Conservation (phyloP, 1,284 basidiomycete genomes). For the Ganoderma lucidum region DNA sequence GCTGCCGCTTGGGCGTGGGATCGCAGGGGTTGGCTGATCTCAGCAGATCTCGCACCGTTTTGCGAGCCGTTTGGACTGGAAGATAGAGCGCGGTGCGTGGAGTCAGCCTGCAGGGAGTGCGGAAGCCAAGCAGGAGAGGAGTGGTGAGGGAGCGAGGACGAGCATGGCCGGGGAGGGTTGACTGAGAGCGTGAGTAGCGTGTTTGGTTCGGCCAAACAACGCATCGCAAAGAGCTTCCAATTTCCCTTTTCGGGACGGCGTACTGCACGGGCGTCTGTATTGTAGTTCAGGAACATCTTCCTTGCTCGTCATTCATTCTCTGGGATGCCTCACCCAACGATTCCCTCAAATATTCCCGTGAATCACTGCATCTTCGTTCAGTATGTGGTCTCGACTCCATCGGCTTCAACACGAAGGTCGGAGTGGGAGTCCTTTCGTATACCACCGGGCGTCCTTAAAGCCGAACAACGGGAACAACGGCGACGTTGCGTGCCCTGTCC, state of each 20-base stretch:
- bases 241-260: slow-evolving; percentile 15
- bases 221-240: slow-evolving; percentile 23
- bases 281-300: neutral
- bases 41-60: slow-evolving; percentile 64
- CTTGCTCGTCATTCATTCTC: neutral
- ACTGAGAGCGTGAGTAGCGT: slow-evolving; percentile 39
- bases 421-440: no score
- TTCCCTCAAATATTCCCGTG: no score
- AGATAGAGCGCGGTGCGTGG: slow-evolving; percentile 7
- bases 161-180: slow-evolving; percentile 36
- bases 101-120: slow-evolving; percentile 3
- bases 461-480: no score
- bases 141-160: slow-evolving; percentile 35
- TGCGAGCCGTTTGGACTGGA: slow-evolving; percentile 56
- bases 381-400: no score
- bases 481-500: no score
- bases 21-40: slow-evolving; percentile 52
- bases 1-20: slow-evolving; percentile 33
- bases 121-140: slow-evolving; percentile 13
- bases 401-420: no score
- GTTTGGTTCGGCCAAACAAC: slow-evolving; percentile 44
- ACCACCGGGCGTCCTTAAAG: no score
- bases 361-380: no score
- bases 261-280: neutral
- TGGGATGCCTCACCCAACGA: neutral